Evolutionary conservation across 805 yeast species (phyloP).

Genomic region (Candida glaebosa): DNA sequence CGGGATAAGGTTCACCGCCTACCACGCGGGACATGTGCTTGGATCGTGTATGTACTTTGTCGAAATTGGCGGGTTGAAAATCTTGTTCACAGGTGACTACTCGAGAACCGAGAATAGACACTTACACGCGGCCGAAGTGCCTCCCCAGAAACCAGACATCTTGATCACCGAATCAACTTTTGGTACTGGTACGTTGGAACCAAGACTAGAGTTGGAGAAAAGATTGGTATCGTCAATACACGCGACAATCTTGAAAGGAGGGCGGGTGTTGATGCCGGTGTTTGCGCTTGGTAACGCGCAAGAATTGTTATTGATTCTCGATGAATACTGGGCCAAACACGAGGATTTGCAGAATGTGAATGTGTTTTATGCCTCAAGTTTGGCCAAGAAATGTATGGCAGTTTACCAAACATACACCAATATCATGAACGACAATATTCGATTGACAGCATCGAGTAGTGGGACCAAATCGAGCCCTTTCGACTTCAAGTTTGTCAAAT

Average conservation of each 20-base stretch:
- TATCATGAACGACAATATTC: conserved; percentile 93
- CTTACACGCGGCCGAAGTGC: conserved; percentile 91
- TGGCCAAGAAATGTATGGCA: conserved; percentile 95
- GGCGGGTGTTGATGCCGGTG: conserved; percentile 87
- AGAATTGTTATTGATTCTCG: conserved; percentile 82
- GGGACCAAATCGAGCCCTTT: conserved; percentile 66
- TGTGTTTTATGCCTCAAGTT: conserved; percentile 85
- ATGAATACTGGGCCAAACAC: conserved; percentile 90
- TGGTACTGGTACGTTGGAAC: conserved; percentile 97
- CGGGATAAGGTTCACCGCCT: conserved; percentile 94
- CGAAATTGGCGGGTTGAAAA: conserved; percentile 88
- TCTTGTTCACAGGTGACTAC: conserved; percentile 93
- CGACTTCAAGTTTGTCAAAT: conserved; percentile 79
- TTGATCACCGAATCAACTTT: conserved; percentile 93
- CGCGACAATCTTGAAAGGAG: conserved; percentile 80
- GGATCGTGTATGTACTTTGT: conserved; percentile 98
- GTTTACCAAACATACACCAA: conserved; percentile 95
- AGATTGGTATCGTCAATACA: conserved; percentile 81
- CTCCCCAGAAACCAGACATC: conserved; percentile 81
- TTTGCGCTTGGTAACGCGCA: conserved; percentile 98
- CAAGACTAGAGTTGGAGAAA: conserved; percentile 79
- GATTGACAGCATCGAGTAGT: conserved; percentile 48
- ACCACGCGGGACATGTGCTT: conserved; percentile 98
- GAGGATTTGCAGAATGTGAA: conserved; percentile 78
- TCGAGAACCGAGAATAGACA: conserved; percentile 96